Evolutionary conservation across 2,329 filamentous ascomycete species (phyloP).

Genomic region (Phyllosticta citrichinensis): DNA sequence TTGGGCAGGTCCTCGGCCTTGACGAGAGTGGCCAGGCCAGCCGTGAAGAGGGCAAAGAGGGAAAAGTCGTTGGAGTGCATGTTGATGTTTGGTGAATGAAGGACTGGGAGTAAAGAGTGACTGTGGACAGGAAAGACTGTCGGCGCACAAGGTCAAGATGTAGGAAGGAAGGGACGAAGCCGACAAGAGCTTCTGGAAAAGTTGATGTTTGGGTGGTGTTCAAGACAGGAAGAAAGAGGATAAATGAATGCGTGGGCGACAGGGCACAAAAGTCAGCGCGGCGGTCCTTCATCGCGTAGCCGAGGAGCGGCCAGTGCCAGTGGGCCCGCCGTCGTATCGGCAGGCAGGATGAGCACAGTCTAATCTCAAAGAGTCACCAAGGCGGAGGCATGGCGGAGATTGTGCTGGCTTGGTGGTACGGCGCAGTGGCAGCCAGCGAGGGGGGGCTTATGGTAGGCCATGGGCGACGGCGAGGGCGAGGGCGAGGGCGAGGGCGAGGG

Average conservation of each 20-base stretch:
- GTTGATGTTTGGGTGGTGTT: background rate
- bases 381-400: background rate
- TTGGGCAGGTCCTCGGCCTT: constrained; percentile 20
- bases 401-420: background rate
- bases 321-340: background rate
- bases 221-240: background rate
- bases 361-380: background rate
- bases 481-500: too few species aligned
- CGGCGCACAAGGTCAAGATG: background rate
- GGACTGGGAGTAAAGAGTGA: constrained; percentile 14
- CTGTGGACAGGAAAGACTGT: constrained; percentile 6
- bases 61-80: constrained; percentile 30
- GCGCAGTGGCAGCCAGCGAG: background rate
- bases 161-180: constrained; percentile 8
- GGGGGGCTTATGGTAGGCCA: background rate
- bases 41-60: constrained; percentile 41
- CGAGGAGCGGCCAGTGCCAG: background rate
- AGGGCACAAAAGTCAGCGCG: background rate
- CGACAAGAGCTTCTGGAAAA: background rate
- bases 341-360: background rate
- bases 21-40: constrained; percentile 40
- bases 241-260: background rate
- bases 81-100: constrained; percentile 20
- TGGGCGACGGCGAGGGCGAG: too few species aligned
- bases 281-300: background rate